phyloP scores from a whole-genome alignment of 2,329 filamentous ascomycete genomes.

The Domatiomyces globalis region DNA sequence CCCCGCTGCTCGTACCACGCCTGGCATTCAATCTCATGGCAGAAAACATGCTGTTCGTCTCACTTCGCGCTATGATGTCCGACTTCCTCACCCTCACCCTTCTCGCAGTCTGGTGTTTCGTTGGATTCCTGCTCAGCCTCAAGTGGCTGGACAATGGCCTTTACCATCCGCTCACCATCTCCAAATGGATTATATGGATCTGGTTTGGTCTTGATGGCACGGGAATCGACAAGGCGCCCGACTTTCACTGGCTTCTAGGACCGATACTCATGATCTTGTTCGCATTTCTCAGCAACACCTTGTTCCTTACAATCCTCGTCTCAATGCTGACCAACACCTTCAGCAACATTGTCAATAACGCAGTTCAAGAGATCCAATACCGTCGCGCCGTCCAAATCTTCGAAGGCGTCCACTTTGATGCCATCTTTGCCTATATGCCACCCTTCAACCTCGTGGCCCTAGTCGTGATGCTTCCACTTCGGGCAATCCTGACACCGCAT shows the following conservation, averaged over 20 bases:
- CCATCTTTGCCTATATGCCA: slow-evolving; percentile 67
- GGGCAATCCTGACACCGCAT: slow-evolving; percentile 60
- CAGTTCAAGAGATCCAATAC: slow-evolving; percentile 72
- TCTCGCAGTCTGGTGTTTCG: slow-evolving; percentile 69
- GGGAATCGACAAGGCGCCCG: slow-evolving; percentile 45
- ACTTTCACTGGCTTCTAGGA: slow-evolving; percentile 68
- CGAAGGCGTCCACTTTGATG: slow-evolving; percentile 73
- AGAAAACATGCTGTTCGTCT: slow-evolving; percentile 72
- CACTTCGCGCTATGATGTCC: slow-evolving; percentile 68
- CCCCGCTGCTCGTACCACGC: slow-evolving; percentile 62
- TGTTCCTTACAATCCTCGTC: slow-evolving; percentile 78
- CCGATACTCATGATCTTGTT: slow-evolving; percentile 70
- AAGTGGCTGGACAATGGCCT: slow-evolving; percentile 58
- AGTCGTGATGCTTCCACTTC: slow-evolving; percentile 58
- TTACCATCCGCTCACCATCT: slow-evolving; percentile 50
- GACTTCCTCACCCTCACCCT: slow-evolving; percentile 68
- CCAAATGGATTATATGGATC: slow-evolving; percentile 86
- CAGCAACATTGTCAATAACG: slow-evolving; percentile 60
- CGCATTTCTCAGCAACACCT: slow-evolving; percentile 67
- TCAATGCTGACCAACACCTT: slow-evolving; percentile 80
- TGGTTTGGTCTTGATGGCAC: slow-evolving; percentile 77
- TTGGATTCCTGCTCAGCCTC: slow-evolving; percentile 65
- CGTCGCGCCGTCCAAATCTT: slow-evolving; percentile 67
- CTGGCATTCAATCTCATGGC: slow-evolving; percentile 72
- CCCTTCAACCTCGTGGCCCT: slow-evolving; percentile 74